Evolutionary conservation across 1,139 yeast species (phyloP), one percentile per base, ranked within the genome.

Genomic region (Spathaspora sp.): DNA sequence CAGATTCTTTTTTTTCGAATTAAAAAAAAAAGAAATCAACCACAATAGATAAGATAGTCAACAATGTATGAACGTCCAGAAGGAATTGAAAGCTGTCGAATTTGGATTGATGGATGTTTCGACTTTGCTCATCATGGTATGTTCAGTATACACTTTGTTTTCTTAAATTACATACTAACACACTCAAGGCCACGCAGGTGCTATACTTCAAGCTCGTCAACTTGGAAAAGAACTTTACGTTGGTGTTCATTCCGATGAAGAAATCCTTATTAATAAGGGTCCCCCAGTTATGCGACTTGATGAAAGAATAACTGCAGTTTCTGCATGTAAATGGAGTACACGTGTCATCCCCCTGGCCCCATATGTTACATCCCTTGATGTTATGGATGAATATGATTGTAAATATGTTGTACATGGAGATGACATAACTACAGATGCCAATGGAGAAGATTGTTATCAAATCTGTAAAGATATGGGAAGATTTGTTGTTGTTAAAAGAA

Each of bases 71-170:
- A 63, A 50, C 59, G 72, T 56, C 79, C 79, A n/a, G 68, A 64
- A 44, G 80, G 76, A 17, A 74, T 74, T 41, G 78, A 72, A 48
- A 56, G 68, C 44, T 59, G 69, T 48, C 63, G 68, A 48, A 84
- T 90, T 51, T 93, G 98, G 99, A 82, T 93, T 38, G 99, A 93
- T 63, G 99, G 99, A 0, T 93, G 99, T 61, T 93, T 93, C 68
- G 99, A 93, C 64, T 93, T 93, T 69, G 89, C 96, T 36, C 99
- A 93, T 63, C 98, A 93, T 59, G 99, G 93, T 77, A 71, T 46
- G 83, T 70, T 13, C 34, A 17, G 18, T 27, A 29, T 15, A 23
- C 3, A 3, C 25, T 17, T 11, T n/a, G n/a, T n/a, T 18, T 15
- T 13, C 9, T 9, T 27, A 10, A 36, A 10, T 10, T 31, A 7